A percentile compares a stretch with the other conserved stretches of the same genome.
These are phyloP conservation scores for Yamadazyma friedrichii DNA, from an alignment of 1,139 yeast species.

Conservation along the genomic window DNA sequence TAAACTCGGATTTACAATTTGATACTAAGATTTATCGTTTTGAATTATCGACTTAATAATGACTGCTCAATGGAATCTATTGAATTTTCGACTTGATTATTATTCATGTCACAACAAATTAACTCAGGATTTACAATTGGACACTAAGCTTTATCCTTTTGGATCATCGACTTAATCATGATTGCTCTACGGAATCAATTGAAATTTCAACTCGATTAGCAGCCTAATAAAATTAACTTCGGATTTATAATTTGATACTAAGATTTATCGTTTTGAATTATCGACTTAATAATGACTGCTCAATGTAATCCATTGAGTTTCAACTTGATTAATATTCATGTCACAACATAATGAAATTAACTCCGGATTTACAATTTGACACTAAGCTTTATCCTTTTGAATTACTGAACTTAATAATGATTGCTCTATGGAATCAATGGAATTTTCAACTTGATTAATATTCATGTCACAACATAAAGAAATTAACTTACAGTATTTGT, in stretches of 20 bases:
- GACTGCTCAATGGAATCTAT: conserved; percentile 47
- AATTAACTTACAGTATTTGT: conserved; percentile 43
- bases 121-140: too few species aligned
- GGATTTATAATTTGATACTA: too few species aligned
- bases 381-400: conserved; percentile 6
- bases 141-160: conserved; percentile 5
- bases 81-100: conserved; percentile 38
- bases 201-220: too few species aligned
- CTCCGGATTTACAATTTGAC: too few species aligned
- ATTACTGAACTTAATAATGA: conserved; percentile 21
- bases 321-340: conserved; percentile 42
- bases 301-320: conserved; percentile 42
- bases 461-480: conserved; percentile 48
- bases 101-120: conserved; percentile 48
- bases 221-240: too few species aligned
- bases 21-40: too few species aligned
- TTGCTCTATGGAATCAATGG: conserved; percentile 45
- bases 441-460: conserved; percentile 38
- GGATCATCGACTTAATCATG: conserved; percentile 19
- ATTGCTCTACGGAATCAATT: conserved; percentile 45
- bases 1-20: too few species aligned
- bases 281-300: conserved; percentile 31
- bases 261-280: too few species aligned
- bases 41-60: conserved; percentile 16
- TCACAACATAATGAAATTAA: conserved; percentile 49